Percentiles rank a stretch among this genome's conserved stretches.
Conservation (phyloP, 2,329 filamentous ascomycete species). For the Polytolypa hystricis region DNA sequence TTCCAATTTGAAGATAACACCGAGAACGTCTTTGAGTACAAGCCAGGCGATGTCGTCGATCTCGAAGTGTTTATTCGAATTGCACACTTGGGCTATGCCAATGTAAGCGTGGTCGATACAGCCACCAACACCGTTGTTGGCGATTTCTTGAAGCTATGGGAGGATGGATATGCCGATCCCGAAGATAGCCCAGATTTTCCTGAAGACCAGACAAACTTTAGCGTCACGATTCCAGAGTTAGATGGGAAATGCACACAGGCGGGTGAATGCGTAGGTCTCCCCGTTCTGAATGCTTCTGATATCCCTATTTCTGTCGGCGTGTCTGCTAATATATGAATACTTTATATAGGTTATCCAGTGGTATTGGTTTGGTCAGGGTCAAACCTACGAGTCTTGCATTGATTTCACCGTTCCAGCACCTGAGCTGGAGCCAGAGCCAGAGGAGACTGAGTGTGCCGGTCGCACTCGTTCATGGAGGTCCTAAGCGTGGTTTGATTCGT, state of each 20-base stretch:
- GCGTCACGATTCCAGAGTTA: constrained; percentile 22
- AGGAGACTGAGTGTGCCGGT: too few relatives aligned
- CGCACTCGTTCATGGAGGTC: too few relatives aligned
- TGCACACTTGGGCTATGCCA: constrained; percentile 39
- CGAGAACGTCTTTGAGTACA: constrained; percentile 42
- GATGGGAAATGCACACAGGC: constrained; percentile 18
- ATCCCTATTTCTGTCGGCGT: neutral
- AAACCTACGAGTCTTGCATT: constrained; percentile 27
- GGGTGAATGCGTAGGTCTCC: constrained; percentile 18
- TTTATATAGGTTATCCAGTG: constrained; percentile 21
- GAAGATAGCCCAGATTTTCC: constrained; percentile 19
- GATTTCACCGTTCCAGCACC: too few relatives aligned
- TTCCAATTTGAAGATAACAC: constrained; percentile 47
- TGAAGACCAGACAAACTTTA: constrained; percentile 20
- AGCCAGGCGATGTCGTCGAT: constrained; percentile 34
- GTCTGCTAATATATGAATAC: neutral
- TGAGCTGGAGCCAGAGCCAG: too few relatives aligned
- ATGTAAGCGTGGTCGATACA: constrained; percentile 40
- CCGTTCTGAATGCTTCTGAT: neutral
- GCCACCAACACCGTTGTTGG: constrained; percentile 31
- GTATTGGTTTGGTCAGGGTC: constrained; percentile 25
- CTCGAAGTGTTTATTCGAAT: constrained; percentile 36
- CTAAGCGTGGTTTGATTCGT: too few relatives aligned
- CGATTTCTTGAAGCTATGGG: constrained; percentile 22
- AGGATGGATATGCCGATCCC: constrained; percentile 17